Evolutionary conservation across 129 eudicot genomes (phyloP).

Genomic region (Scalesia atractyloides): DNA sequence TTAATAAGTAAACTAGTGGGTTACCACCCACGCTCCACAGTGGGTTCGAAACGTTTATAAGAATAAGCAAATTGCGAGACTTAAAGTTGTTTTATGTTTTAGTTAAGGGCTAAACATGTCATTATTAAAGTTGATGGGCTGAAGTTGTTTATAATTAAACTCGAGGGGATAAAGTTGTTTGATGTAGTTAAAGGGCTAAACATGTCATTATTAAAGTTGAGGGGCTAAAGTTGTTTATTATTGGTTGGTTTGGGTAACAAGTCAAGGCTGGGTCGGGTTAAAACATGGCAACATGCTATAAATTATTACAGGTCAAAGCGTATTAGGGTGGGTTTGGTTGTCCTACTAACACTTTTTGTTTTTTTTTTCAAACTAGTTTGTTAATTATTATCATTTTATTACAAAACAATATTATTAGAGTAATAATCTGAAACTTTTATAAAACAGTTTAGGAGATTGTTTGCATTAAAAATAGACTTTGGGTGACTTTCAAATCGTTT

Average conservation of each 20-base stretch:
- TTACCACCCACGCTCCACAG: too few relatives aligned
- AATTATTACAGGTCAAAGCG: neutral
- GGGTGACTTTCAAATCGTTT: neutral
- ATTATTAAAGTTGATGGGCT: too few relatives aligned
- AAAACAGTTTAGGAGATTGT: neutral
- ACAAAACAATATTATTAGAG: neutral
- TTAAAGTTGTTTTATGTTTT: too few relatives aligned
- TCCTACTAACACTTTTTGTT: neutral
- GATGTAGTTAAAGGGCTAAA: too few relatives aligned
- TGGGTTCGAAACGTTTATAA: too few relatives aligned
- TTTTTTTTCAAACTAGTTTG: neutral
- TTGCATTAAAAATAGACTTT: slow-evolving; percentile 5
- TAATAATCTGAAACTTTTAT: neutral
- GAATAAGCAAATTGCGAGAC: too few relatives aligned
- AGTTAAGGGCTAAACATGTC: too few relatives aligned
- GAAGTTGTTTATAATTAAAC: too few relatives aligned
- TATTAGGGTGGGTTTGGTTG: neutral
- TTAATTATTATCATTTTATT: neutral
- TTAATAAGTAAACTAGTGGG: too few relatives aligned
- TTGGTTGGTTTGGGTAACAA: neutral
- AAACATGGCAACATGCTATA: neutral
- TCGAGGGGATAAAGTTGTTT: too few relatives aligned
- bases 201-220: too few relatives aligned
- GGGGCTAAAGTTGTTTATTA: too few relatives aligned
- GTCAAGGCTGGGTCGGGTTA: neutral